Percentiles rank a stretch among this genome's conserved stretches.
Evolutionary conservation across 2,329 filamentous ascomycete species (phyloP).

Genomic region (Allantophomopsis lycopodina): DNA sequence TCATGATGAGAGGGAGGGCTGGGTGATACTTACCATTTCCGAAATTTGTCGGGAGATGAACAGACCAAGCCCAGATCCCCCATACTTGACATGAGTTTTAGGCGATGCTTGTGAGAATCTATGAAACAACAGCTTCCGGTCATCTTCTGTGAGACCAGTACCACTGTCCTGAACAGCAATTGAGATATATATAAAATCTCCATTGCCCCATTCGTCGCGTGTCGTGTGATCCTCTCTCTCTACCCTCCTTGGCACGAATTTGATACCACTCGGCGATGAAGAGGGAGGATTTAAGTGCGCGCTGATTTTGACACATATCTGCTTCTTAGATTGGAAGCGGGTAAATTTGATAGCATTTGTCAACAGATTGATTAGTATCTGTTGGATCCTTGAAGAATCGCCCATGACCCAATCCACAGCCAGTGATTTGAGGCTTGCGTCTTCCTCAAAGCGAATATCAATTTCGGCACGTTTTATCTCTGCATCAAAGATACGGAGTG

Average conservation of each 20-base stretch:
- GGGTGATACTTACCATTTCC: slow-evolving; percentile 59
- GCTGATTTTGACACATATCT: slow-evolving; percentile 24
- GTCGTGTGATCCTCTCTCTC: slow-evolving; percentile 2
- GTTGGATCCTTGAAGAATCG: slow-evolving; percentile 59
- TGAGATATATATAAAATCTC: slow-evolving; percentile 56
- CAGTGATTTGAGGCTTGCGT: slow-evolving; percentile 48
- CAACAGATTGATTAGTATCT: slow-evolving; percentile 66
- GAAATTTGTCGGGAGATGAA: slow-evolving; percentile 69
- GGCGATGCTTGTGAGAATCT: slow-evolving; percentile 71
- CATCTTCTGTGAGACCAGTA: slow-evolving; percentile 53
- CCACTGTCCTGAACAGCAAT: slow-evolving; percentile 66
- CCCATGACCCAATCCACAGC: slow-evolving; percentile 56
- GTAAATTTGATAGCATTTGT: slow-evolving; percentile 52
- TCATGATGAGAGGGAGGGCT: slow-evolving; percentile 27
- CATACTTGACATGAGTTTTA: slow-evolving; percentile 65
- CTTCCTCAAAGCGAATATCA: slow-evolving; percentile 50
- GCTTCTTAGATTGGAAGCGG: slow-evolving; percentile 44
- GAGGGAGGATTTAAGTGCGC: slow-evolving; percentile 18
- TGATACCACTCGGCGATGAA: slow-evolving; percentile 30
- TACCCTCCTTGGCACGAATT: slow-evolving; percentile 13
- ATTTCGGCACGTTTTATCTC: slow-evolving; percentile 60
- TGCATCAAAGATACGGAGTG: slow-evolving; percentile 64
- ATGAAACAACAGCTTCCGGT: slow-evolving; percentile 63
- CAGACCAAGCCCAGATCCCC: slow-evolving; percentile 62
- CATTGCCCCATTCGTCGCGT: slow-evolving; percentile 53